phyloP scores from a whole-genome alignment of 2,329 filamentous ascomycete species.

The Phoma sp. region DNA sequence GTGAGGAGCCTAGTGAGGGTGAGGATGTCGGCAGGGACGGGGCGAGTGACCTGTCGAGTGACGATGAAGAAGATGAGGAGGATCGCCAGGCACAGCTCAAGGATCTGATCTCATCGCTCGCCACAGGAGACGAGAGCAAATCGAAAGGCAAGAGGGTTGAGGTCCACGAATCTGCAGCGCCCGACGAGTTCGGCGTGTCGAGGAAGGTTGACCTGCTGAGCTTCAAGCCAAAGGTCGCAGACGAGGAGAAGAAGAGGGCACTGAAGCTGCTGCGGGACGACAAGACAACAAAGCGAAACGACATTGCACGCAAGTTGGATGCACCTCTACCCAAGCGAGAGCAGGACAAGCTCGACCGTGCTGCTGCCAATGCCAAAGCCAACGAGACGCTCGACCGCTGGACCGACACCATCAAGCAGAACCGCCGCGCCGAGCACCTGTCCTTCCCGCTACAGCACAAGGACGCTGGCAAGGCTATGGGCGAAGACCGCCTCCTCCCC shows the following conservation, averaged over 20 bases:
- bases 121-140: slow-evolving; percentile 50
- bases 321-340: slow-evolving; percentile 85
- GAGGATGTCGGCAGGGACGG: slow-evolving; percentile 55
- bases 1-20: slow-evolving; percentile 58
- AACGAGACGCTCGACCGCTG: slow-evolving; percentile 90
- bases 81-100: slow-evolving; percentile 70
- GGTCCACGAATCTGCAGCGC: slow-evolving; percentile 67
- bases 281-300: slow-evolving; percentile 63
- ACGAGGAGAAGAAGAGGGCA: slow-evolving; percentile 78
- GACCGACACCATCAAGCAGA: slow-evolving; percentile 94
- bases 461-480: slow-evolving; percentile 65
- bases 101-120: slow-evolving; percentile 72
- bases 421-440: slow-evolving; percentile 88
- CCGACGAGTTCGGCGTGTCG: slow-evolving; percentile 66
- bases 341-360: slow-evolving; percentile 83
- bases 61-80: slow-evolving; percentile 53
- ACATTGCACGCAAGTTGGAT: slow-evolving; percentile 73
- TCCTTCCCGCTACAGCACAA: slow-evolving; percentile 84
- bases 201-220: slow-evolving; percentile 78
- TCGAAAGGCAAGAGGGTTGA: slow-evolving; percentile 47
- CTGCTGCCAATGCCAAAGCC: slow-evolving; percentile 85
- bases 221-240: slow-evolving; percentile 74
- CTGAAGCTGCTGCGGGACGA: slow-evolving; percentile 77
- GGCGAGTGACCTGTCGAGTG: slow-evolving; percentile 58
- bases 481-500: slow-evolving; percentile 70